Evolutionary conservation across 208 protist genomes (phyloP), one percentile per base, ranked within the genome.

Genomic region (Phytomonas sp.): DNA sequence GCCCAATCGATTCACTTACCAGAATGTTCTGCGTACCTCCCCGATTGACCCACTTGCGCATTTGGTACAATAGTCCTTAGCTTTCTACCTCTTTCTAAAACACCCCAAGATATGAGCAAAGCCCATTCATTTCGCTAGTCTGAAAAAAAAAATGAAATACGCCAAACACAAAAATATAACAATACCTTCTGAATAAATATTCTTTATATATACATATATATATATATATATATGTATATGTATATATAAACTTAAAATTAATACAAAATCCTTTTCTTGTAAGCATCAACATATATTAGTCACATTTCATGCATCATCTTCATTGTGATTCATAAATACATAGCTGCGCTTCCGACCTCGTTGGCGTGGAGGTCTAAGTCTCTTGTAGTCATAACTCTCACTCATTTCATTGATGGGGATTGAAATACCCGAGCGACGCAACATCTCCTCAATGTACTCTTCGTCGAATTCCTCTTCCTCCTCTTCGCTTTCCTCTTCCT

Each of bases 341-440:
- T 67, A 62, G 9, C 32, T 15, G 30, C 76, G 71, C 8, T 65
- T 56, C 29, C 79, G 75, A 9, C 79, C 56, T 53, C 77, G 69
- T 28, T 77, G 79, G 20, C 75, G 72, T 28, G 83, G 83, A 1
- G 83, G 83, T 26, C 80, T 72, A 9, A 88, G 74, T 40, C 74
- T 65, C 68, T 77, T 73, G 62, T 85, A 84, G 67, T 88, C 71
- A 62, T 62, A 36, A 9, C 60, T 9, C 9, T 62, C 32, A 9
- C 32, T 62, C 30, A 9, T 4, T 13, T 62, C 60, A 62, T 9
- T 62, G 9, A 4, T 69, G 31, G 40, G 76, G 64, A 30, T 73
- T 70, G 53, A 26, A 67, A 93, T 93, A 65, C 87, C 87, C 17
- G 87, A 93, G 28, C 87, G 84, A n/a, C 87, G 79, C 75, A 93